phyloP scores from a whole-genome alignment of 257 asterid genomes.

The Perilla frutescens region DNA sequence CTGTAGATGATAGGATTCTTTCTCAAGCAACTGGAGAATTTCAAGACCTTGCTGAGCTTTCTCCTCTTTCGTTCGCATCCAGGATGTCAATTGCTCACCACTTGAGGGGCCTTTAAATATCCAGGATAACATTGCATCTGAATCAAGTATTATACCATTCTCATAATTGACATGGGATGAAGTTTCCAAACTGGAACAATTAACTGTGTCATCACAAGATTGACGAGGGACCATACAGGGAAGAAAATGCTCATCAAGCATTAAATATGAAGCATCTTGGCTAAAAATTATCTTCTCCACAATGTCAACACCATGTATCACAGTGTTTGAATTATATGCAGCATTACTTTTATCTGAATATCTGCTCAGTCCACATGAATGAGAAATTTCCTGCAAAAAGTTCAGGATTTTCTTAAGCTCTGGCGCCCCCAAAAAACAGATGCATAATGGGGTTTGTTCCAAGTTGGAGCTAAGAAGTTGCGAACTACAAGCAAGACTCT shows the following conservation, averaged over 20 bases:
- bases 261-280: slow-evolving; percentile 67
- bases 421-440: slow-evolving; percentile 80
- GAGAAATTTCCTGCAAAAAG: slow-evolving; percentile 83
- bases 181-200: slow-evolving; percentile 40
- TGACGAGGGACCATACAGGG: slow-evolving; percentile 48
- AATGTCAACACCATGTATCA: slow-evolving; percentile 49
- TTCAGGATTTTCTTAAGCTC: slow-evolving; percentile 82
- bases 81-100: slow-evolving; percentile 69
- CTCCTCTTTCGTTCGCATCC: slow-evolving; percentile 74
- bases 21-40: slow-evolving; percentile 78
- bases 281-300: slow-evolving; percentile 67
- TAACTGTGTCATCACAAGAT: slow-evolving; percentile 43
- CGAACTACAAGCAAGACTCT: slow-evolving; percentile 73
- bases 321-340: slow-evolving; percentile 49
- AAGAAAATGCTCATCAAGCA: slow-evolving; percentile 74
- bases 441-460: slow-evolving; percentile 78
- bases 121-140: slow-evolving; percentile 89
- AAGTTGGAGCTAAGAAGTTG: slow-evolving; percentile 66
- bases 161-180: slow-evolving; percentile 51
- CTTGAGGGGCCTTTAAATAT: slow-evolving; percentile 74
- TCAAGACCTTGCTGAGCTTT: slow-evolving; percentile 72
- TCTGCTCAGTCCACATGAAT: slow-evolving; percentile 73
- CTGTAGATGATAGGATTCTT: slow-evolving; percentile 83
- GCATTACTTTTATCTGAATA: slow-evolving; percentile 64
- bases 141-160: slow-evolving; percentile 59